Conservation (phyloP, 1,139 yeast genomes). For the Petasospora fabianii region DNA sequence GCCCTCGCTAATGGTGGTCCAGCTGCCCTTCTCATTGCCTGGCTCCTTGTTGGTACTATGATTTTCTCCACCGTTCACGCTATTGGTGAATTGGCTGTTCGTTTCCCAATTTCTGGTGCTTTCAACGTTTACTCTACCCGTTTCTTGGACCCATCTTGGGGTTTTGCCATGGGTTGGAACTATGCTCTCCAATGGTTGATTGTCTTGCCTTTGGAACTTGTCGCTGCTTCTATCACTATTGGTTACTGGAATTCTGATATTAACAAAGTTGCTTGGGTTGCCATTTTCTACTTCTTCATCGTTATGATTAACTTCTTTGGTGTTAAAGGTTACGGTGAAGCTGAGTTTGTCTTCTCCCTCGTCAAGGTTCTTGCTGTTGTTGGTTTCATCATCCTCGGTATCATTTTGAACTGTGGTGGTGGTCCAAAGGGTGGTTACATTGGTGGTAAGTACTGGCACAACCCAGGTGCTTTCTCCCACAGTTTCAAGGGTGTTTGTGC, state of each 20-base stretch:
- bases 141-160: slow-evolving; percentile 68
- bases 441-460: slow-evolving; percentile 51
- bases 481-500: slow-evolving; percentile 72
- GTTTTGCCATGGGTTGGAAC: slow-evolving; percentile 72
- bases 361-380: slow-evolving; percentile 56
- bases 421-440: slow-evolving; percentile 54
- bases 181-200: slow-evolving; percentile 69
- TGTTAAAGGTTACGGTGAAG: slow-evolving; percentile 68
- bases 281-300: slow-evolving; percentile 58
- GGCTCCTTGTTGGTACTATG: slow-evolving; percentile 21
- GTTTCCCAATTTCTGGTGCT: slow-evolving; percentile 70
- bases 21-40: slow-evolving; percentile 21
- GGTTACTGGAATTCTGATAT: slow-evolving; percentile 57
- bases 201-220: slow-evolving; percentile 66
- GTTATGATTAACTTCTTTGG: slow-evolving; percentile 61
- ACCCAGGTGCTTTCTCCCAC: slow-evolving; percentile 56
- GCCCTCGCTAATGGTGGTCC: slow-evolving; percentile 22
- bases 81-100: slow-evolving; percentile 51
- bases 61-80: slow-evolving; percentile 20
- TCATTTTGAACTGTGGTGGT: slow-evolving; percentile 60
- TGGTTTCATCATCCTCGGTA: slow-evolving; percentile 59
- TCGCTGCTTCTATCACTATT: slow-evolving; percentile 67
- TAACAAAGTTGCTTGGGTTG: slow-evolving; percentile 64
- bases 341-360: slow-evolving; percentile 54
- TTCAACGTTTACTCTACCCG: slow-evolving; percentile 63